A percentile compares a stretch with the other conserved stretches of the same genome.
phyloP scores from a whole-genome alignment of 306 rosid genomes.

The Echinosophora koreensis region DNA sequence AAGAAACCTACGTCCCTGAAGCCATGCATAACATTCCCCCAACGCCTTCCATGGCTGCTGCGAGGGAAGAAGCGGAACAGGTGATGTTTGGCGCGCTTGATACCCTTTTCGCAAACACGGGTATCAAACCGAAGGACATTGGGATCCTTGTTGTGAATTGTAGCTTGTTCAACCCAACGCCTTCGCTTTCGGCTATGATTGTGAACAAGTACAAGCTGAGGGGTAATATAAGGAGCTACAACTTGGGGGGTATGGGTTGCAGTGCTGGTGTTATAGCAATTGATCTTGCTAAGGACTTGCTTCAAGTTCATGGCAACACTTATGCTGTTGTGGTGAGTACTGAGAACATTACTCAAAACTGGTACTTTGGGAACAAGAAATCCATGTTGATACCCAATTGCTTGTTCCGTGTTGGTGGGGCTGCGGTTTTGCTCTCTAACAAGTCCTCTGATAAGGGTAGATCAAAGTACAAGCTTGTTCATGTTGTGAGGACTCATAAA shows the following conservation, averaged over 20 bases:
- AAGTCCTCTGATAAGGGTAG: slow-evolving; percentile 46
- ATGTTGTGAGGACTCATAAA: slow-evolving; percentile 67
- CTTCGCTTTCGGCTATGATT: slow-evolving; percentile 77
- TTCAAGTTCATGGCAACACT: slow-evolving; percentile 67
- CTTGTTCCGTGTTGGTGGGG: slow-evolving; percentile 71
- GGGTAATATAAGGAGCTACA: slow-evolving; percentile 62
- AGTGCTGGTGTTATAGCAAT: slow-evolving; percentile 78
- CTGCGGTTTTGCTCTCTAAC: slow-evolving; percentile 67
- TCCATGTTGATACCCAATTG: slow-evolving; percentile 79
- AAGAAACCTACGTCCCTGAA: slow-evolving; percentile 67
- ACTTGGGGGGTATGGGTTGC: slow-evolving; percentile 86
- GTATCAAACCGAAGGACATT: slow-evolving; percentile 60
- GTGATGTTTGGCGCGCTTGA: slow-evolving; percentile 73
- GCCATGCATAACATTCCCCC: slow-evolving; percentile 63
- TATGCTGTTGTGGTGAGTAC: slow-evolving; percentile 79
- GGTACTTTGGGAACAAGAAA: slow-evolving; percentile 77
- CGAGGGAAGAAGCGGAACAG: slow-evolving; percentile 67
- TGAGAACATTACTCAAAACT: slow-evolving; percentile 77
- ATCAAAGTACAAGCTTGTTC: slow-evolving; percentile 72
- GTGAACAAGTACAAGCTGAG: slow-evolving; percentile 68
- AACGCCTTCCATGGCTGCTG: slow-evolving; percentile 60
- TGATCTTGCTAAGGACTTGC: slow-evolving; percentile 75
- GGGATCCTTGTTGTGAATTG: slow-evolving; percentile 78
- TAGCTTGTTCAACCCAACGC: slow-evolving; percentile 73
- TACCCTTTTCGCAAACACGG: slow-evolving; percentile 59